Percentiles rank a stretch among this genome's conserved stretches.
These are phyloP conservation scores for Tricholomella constricta DNA, from an alignment of 768 basidiomycete genomes.

Conservation along the genomic window DNA sequence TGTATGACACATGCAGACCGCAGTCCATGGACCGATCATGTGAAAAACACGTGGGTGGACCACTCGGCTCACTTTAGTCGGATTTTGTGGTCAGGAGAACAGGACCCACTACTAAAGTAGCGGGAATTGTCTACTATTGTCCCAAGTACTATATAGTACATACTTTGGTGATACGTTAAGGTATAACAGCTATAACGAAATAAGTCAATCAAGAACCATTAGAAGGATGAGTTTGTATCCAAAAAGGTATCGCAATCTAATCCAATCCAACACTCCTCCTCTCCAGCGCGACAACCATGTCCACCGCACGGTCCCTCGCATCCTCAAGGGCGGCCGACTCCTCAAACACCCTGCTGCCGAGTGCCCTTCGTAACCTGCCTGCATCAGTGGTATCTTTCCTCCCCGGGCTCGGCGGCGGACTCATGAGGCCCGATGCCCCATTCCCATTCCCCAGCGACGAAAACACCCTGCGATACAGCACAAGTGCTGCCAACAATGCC, in stretches of 20 bases:
- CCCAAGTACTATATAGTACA: background rate
- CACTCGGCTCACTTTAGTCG: too few species aligned
- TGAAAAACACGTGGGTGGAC: too few species aligned
- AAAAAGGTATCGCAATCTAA: background rate
- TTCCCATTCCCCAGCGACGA: slow-evolving; percentile 36
- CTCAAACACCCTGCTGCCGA: slow-evolving; percentile 54
- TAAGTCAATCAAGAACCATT: background rate
- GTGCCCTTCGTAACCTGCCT: slow-evolving; percentile 49
- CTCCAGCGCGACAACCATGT: slow-evolving; percentile 58
- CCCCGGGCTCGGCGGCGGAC: slow-evolving; percentile 59
- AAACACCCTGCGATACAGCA: slow-evolving; percentile 65
- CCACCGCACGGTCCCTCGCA: slow-evolving; percentile 75
- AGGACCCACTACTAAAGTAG: too few species aligned
- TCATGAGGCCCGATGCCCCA: slow-evolving; percentile 43
- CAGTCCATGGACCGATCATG: too few species aligned
- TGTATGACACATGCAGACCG: too few species aligned
- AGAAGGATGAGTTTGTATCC: too few species aligned
- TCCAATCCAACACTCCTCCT: slow-evolving; percentile 28
- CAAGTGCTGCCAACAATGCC: slow-evolving; percentile 57
- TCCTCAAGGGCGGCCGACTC: slow-evolving; percentile 55
- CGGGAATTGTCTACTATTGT: too few species aligned
- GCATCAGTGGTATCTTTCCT: slow-evolving; percentile 31
- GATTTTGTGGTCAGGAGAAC: too few species aligned
- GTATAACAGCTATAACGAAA: background rate
- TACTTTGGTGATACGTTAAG: background rate